Percentiles rank a stretch among this genome's conserved stretches.
phyloP scores from a whole-genome alignment of 441 rosid genomes.

The Syzygium syzygioides region DNA sequence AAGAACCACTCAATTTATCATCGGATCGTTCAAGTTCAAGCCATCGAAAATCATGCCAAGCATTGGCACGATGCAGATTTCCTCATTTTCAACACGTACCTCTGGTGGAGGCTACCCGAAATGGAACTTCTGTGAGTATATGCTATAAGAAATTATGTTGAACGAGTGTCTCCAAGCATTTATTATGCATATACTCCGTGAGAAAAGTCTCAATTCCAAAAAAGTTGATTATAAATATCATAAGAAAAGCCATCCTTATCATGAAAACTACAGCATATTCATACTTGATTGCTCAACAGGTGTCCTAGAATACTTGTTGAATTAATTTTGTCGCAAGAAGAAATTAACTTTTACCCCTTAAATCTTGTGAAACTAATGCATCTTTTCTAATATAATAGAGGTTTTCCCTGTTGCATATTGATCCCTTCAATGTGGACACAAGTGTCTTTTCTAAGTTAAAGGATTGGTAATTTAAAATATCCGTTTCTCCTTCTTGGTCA shows the following conservation, averaged over 20 bases:
- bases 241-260: neutral
- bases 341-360: neutral
- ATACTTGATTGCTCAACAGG: neutral
- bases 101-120: neutral
- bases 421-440: neutral
- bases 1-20: neutral
- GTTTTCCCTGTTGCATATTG: neutral
- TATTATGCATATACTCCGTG: neutral
- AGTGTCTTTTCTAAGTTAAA: neutral
- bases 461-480: neutral
- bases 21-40: neutral
- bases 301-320: neutral
- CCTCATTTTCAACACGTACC: neutral
- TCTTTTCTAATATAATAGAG: neutral
- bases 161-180: neutral
- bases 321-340: neutral
- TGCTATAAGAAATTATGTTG: neutral
- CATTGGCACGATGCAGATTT: neutral
- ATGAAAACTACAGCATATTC: neutral
- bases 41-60: conserved; percentile 1
- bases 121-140: neutral
- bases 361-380: neutral
- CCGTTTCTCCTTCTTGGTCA: neutral
- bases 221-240: neutral
- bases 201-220: neutral